Evolutionary conservation across 257 asterid species (phyloP).

Genomic region (Echites panduratus): DNA sequence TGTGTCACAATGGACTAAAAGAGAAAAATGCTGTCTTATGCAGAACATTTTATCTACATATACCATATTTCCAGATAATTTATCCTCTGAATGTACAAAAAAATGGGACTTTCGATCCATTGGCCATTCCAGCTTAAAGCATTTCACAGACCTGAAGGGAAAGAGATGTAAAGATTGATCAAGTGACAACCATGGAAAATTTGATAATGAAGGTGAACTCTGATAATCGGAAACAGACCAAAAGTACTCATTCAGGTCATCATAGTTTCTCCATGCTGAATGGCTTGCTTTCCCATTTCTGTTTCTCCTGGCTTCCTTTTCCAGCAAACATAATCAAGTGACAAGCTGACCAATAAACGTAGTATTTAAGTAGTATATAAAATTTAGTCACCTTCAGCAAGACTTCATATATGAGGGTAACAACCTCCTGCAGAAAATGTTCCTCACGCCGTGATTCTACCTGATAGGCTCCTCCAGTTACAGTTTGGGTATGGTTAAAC

Average conservation of each 20-base stretch:
- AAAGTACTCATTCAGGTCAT: conserved; percentile 91
- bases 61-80: conserved; percentile 40
- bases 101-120: conserved; percentile 63
- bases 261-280: conserved; percentile 95
- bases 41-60: neutral
- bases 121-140: conserved; percentile 92
- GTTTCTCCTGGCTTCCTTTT: conserved; percentile 91
- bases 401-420: conserved; percentile 87
- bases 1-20: conserved; percentile 14
- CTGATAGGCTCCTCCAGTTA: conserved; percentile 59
- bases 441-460: conserved; percentile 56
- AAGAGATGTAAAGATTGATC: conserved; percentile 10
- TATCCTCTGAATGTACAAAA: conserved; percentile 63
- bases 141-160: conserved; percentile 58
- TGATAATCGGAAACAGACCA: conserved; percentile 52
- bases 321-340: conserved; percentile 32
- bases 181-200: neutral
- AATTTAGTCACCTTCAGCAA: conserved; percentile 51
- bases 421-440: conserved; percentile 71
- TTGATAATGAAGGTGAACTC: conserved; percentile 7
- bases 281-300: conserved; percentile 86
- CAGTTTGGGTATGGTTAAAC: conserved; percentile 54
- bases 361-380: neutral
- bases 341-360: neutral
- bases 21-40: neutral